These are phyloP conservation scores for Neofusicoccum parvum DNA, from an alignment of 2,329 filamentous ascomycete species.

Conservation along the genomic window DNA sequence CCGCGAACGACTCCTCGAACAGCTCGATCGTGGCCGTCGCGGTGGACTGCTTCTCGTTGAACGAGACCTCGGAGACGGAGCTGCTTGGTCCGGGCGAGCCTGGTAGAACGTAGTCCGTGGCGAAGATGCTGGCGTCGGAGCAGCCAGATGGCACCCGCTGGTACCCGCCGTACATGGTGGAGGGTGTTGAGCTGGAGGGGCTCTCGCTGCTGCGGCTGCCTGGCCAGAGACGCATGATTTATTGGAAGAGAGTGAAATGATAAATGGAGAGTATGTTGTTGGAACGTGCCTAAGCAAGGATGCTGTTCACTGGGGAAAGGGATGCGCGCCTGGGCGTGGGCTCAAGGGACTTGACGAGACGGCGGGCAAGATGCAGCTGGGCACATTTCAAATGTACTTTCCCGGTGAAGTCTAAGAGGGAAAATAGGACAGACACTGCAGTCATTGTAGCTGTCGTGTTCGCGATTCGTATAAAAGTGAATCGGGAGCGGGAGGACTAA, in stretches of 20 bases:
- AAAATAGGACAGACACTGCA: no score
- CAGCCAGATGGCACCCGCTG: conserved; percentile 4
- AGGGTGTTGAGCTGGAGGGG: not conserved
- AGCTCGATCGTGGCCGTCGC: not conserved
- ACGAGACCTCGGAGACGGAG: not conserved
- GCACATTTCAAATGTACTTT: no score
- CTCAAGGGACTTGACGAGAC: not conserved
- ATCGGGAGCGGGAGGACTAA: not conserved
- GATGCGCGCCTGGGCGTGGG: not conserved
- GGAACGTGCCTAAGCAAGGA: conserved; percentile 19
- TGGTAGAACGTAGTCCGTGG: not conserved
- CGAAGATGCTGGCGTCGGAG: not conserved
- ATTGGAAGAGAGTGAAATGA: not conserved
- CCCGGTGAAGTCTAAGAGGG: no score
- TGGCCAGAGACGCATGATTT: not conserved
- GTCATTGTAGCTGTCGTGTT: no score
- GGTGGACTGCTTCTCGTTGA: conserved; percentile 4
- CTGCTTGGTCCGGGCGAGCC: not conserved
- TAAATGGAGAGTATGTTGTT: not conserved
- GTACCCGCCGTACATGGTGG: conserved; percentile 14
- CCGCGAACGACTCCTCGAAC: not conserved
- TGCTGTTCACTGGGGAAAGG: not conserved
- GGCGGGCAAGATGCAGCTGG: no score
- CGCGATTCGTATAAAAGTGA: not conserved
- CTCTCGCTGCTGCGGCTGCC: not conserved